Conservation (phyloP, 2,329 filamentous ascomycete genomes). For the Aspergillus glaucus region DNA sequence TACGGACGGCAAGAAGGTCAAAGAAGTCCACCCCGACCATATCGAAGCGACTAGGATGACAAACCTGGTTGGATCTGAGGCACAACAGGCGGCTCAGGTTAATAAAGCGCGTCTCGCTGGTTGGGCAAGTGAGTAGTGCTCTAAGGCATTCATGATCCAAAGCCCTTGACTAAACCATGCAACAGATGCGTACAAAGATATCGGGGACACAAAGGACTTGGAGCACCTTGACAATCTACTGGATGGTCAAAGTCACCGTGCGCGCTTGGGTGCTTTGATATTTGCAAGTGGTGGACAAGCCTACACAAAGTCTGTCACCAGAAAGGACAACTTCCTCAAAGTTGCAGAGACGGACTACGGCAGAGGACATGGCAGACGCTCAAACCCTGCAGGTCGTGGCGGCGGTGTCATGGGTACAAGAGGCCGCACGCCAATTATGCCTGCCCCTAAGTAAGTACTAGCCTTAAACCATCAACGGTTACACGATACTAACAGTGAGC, state of each 20-base stretch:
- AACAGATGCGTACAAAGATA: slow-evolving; percentile 24
- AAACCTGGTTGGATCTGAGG: slow-evolving; percentile 24
- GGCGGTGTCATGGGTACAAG: slow-evolving; percentile 19
- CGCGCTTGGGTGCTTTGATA: slow-evolving; percentile 18
- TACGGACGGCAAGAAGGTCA: slow-evolving; percentile 14
- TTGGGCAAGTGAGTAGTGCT: slow-evolving; percentile 28
- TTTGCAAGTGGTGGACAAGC: slow-evolving; percentile 12
- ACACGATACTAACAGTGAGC: not conserved
- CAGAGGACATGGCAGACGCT: not conserved
- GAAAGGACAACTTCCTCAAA: slow-evolving; percentile 2
- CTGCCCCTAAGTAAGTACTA: not conserved
- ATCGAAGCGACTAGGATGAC: slow-evolving; percentile 24
- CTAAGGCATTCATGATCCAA: not conserved
- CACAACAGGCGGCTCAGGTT: slow-evolving; percentile 18
- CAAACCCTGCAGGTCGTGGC: slow-evolving; percentile 14
- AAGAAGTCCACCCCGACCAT: slow-evolving; percentile 12
- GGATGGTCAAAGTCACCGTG: slow-evolving; percentile 35
- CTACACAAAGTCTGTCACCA: slow-evolving; percentile 2
- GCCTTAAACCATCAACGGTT: not conserved
- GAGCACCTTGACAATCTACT: slow-evolving; percentile 28
- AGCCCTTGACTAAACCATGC: slow-evolving; percentile 4
- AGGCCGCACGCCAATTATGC: slow-evolving; percentile 5
- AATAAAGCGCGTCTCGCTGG: slow-evolving; percentile 20
- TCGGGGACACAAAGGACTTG: slow-evolving; percentile 23
- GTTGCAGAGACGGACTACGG: not conserved